phyloP scores from a whole-genome alignment of 768 basidiomycete genomes.

The Rhizopogon vinicolor region DNA sequence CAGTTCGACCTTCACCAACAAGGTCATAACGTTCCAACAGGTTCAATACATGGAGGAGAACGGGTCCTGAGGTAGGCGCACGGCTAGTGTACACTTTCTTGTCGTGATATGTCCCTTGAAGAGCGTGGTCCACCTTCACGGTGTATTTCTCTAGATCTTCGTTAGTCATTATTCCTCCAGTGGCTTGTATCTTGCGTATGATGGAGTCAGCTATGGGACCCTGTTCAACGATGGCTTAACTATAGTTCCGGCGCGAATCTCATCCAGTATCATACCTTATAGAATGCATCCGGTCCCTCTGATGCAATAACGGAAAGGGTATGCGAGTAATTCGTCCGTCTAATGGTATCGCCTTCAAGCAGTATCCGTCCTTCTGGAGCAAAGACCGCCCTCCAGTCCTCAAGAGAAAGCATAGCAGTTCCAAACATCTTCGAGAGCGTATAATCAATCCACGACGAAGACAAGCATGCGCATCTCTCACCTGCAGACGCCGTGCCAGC shows the following conservation, averaged over 20 bases:
- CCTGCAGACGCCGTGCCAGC: slow-evolving; percentile 68
- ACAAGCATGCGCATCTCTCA: slow-evolving; percentile 26
- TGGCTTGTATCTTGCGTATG: slow-evolving; percentile 59
- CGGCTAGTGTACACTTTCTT: slow-evolving; percentile 80
- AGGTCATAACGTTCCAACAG: slow-evolving; percentile 71
- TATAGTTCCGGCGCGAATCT: slow-evolving; percentile 6
- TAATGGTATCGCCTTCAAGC: slow-evolving; percentile 70
- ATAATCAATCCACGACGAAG: slow-evolving; percentile 1
- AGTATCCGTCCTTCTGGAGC: slow-evolving; percentile 71
- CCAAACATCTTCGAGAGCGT: slow-evolving; percentile 32
- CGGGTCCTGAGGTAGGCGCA: slow-evolving; percentile 86
- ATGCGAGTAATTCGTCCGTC: slow-evolving; percentile 67
- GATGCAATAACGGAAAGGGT: slow-evolving; percentile 73
- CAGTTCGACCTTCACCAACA: slow-evolving; percentile 45
- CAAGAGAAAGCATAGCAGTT: slow-evolving; percentile 56
- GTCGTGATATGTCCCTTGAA: slow-evolving; percentile 73
- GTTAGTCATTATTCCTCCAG: slow-evolving; percentile 78
- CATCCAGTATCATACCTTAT: slow-evolving; percentile 45
- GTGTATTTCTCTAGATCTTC: slow-evolving; percentile 70
- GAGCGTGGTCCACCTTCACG: slow-evolving; percentile 65
- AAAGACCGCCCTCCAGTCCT: slow-evolving; percentile 82
- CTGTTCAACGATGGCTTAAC: slow-evolving; percentile 28
- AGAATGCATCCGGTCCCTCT: slow-evolving; percentile 79
- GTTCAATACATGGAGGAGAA: slow-evolving; percentile 91
- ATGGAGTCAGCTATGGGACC: slow-evolving; percentile 81